phyloP scores from a whole-genome alignment of 306 rosid genomes.

The Ochetophila trinervis region DNA sequence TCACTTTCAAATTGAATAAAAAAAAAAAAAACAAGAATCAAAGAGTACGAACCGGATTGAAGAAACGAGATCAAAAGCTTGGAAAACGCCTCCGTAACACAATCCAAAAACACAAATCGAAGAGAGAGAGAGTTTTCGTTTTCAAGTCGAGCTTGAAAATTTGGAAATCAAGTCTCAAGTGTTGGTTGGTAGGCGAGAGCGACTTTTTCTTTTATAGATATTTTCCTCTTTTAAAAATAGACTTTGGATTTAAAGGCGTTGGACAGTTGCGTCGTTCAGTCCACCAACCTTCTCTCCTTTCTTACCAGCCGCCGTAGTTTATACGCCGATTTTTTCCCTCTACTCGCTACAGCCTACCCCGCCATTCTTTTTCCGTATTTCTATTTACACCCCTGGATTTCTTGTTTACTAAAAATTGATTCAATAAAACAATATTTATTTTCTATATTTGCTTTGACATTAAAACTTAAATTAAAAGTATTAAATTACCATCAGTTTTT shows the following conservation, averaged over 20 bases:
- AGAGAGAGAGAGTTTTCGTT: not conserved
- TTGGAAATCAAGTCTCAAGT: slow-evolving; percentile 9
- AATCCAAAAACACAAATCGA: not conserved
- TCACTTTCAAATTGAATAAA: not conserved
- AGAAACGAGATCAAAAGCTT: not conserved
- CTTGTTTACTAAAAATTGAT: no score
- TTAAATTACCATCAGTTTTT: no score
- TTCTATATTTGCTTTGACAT: no score
- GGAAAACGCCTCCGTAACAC: not conserved
- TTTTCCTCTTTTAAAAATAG: not conserved
- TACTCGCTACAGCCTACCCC: not conserved
- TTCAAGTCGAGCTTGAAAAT: not conserved
- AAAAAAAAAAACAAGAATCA: not conserved
- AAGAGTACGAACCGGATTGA: slow-evolving; percentile 11
- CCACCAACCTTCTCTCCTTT: not conserved
- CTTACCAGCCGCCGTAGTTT: not conserved
- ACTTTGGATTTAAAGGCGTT: not conserved
- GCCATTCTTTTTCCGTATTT: not conserved
- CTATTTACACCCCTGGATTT: not conserved
- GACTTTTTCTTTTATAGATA: not conserved
- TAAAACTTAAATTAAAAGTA: no score
- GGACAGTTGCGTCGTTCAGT: not conserved
- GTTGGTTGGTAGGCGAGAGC: not conserved
- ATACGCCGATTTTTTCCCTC: not conserved
- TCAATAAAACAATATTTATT: no score